Base-by-base conservation (phyloP, 768 basidiomycete species). In the Zangia roseola region DNA sequence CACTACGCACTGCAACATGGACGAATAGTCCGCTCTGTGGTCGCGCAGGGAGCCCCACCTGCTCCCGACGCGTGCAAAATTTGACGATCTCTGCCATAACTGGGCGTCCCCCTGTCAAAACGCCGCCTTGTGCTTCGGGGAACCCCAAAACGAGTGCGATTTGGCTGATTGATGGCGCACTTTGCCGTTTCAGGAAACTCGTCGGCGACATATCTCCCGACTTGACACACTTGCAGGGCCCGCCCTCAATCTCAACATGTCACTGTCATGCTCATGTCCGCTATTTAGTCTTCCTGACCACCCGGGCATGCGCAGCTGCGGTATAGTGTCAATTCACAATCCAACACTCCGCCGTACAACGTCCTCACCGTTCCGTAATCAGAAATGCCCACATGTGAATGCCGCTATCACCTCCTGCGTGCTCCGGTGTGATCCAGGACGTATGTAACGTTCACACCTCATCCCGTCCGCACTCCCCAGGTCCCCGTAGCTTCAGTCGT, bases 361-460 rank as follows among this genome's bases (percentile, higher is more conserved):
- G 35, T 46, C 67, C 62, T 57, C 54, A 54, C 47, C 47, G 37
- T 57, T 43, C 58, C 68, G 65, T 67, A 69, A 67, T 65, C 43
- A 64, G 57, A 50, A 68, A 69, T 52, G 49, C 55, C 23, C 56
- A 52, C 68, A 63, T 69, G 66, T 68, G 63, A 62, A 69, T 61
- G 65, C 65, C 65, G 68, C 55, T 43, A 54, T 59, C 56, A 50
- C 45, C 58, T 56, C 52, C 56, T 49, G 57, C 47, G 55, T 50
- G 43, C 54, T 45, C 60, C 54, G 53, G 56, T 59, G 65, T 64
- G 59, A 69, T 56, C 50, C 51, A 53, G 48, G 47, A 57, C 31
- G 46, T 64, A 68, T 68, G 59, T 63, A 58, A 63, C 55, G 40
- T 63, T 64, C 63, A 61, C 59, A 68, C 58, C 68, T 68, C 65